Conservation (phyloP, 1,284 basidiomycete genomes). For the Moniliella sp. region DNA sequence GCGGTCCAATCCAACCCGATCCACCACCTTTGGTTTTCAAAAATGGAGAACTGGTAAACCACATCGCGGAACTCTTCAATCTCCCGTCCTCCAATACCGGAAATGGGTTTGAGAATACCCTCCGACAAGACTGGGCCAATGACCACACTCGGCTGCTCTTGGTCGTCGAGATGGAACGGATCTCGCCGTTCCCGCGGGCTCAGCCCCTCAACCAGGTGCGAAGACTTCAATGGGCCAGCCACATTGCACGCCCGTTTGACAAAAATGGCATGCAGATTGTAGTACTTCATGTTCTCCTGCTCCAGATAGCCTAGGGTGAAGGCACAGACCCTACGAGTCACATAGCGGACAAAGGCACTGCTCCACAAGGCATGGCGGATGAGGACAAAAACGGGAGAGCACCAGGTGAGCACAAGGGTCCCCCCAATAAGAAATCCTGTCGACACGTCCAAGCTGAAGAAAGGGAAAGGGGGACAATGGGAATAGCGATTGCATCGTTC, state of each 20-base stretch:
- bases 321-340: conserved; percentile 9
- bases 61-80: conserved; percentile 13
- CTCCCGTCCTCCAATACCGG: conserved; percentile 5
- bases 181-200: conserved; percentile 1
- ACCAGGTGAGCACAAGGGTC: conserved; percentile 24
- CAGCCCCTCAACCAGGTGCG: not conserved
- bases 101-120: conserved; percentile 1
- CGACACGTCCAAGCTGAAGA: conserved; percentile 20
- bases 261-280: not conserved
- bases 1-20: conserved; percentile 60
- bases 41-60: conserved; percentile 38
- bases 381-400: conserved; percentile 26
- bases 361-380: conserved; percentile 26
- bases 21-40: conserved; percentile 83
- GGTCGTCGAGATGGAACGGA: not conserved
- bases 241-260: conserved; percentile 1
- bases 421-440: conserved; percentile 21
- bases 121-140: not conserved
- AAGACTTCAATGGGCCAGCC: too few relatives aligned
- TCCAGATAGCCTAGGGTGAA: conserved; percentile 4
- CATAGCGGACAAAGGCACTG: conserved; percentile 17
- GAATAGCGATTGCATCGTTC: conserved; percentile 1
- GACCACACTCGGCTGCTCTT: not conserved
- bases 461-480: conserved; percentile 25
- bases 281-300: not conserved